Evolutionary conservation across 2,329 filamentous ascomycete species (phyloP).

Genomic region (Ophiostoma perfectum): DNA sequence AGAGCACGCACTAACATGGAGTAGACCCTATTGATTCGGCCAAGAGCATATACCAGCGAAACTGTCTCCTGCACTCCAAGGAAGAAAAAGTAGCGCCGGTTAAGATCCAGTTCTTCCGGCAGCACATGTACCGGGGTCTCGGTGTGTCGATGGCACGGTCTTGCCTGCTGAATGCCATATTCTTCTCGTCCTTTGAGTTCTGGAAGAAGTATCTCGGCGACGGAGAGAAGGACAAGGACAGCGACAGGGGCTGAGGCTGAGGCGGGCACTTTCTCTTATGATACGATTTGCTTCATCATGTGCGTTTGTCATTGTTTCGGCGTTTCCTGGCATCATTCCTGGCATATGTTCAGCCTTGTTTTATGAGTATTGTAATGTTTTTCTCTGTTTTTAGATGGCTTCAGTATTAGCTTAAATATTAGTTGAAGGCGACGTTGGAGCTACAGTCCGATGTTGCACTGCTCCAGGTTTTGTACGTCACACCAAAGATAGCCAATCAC

Average conservation of each 20-base stretch:
- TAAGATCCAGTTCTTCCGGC: conserved; percentile 71
- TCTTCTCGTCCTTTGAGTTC: conserved; percentile 84
- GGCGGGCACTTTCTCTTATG: background rate
- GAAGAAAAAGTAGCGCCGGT: conserved; percentile 61
- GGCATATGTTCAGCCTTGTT: too few relatives aligned
- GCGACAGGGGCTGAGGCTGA: background rate
- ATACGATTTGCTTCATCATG: background rate
- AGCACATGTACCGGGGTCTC: conserved; percentile 74
- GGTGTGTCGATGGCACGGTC: conserved; percentile 79
- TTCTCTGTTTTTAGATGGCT: too few relatives aligned
- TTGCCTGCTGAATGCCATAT: conserved; percentile 78
- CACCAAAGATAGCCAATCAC: conserved; percentile 19
- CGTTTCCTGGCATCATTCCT: background rate
- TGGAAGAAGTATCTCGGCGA: conserved; percentile 54
- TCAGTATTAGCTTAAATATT: too few relatives aligned
- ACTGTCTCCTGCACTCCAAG: conserved; percentile 64
- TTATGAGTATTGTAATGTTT: too few relatives aligned
- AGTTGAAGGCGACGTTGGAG: background rate
- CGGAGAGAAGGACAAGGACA: background rate
- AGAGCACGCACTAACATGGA: background rate
- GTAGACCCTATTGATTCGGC: conserved; percentile 69
- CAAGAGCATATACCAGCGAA: conserved; percentile 80
- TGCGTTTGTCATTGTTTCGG: background rate
- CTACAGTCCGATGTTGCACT: background rate
- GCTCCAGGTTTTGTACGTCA: background rate